Base-by-base conservation (phyloP, 495 filamentous ascomycete species). In the Hapsidospora chrysogenum region DNA sequence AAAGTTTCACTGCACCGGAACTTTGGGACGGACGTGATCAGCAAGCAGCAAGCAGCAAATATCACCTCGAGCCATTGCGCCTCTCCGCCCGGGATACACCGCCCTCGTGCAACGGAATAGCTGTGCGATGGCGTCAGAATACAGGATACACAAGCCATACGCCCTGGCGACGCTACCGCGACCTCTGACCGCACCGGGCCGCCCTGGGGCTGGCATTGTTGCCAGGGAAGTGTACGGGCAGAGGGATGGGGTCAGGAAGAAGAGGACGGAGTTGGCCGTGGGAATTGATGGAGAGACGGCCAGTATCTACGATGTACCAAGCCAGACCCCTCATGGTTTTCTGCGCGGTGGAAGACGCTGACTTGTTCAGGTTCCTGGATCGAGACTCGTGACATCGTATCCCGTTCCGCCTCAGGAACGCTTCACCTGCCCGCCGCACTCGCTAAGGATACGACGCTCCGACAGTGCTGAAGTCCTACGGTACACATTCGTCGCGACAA, bases 261-360 rank as follows among this genome's bases (percentile, higher is more conserved):
- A 94, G 60, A 68, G 89, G 31, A 54, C 62, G 13, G 92, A 99
- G 55, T 56, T 96, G 36, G 80, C 70, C 9, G 74, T 89, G 7
- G 81, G 80, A 7, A 74, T 94, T 46, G 85, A 99, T 58, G 85
- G 85, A 37, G 85, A 94, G 49, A 78, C 81, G 10, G 66, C 95
- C 10, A 89, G 85, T 50, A 74, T 99, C 31, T 95, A 95, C 58
- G 79, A 94, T 66, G 87, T 97, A 57, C 41, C n/a, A n/a, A n/a
- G n/a, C n/a, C n/a, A n/a, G n/a, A n/a, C n/a, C n/a, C n/a, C n/a
- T n/a, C n/a, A n/a, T n/a, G n/a, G n/a, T n/a, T n/a, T n/a, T n/a
- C n/a, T n/a, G n/a, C n/a, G n/a, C n/a, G n/a, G n/a, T n/a, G n/a
- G n/a, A n/a, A n/a, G n/a, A n/a, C n/a, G n/a, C n/a, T 52, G 42